Conservation (phyloP, 257 asterid species). For the Nicotiana attenuata region DNA sequence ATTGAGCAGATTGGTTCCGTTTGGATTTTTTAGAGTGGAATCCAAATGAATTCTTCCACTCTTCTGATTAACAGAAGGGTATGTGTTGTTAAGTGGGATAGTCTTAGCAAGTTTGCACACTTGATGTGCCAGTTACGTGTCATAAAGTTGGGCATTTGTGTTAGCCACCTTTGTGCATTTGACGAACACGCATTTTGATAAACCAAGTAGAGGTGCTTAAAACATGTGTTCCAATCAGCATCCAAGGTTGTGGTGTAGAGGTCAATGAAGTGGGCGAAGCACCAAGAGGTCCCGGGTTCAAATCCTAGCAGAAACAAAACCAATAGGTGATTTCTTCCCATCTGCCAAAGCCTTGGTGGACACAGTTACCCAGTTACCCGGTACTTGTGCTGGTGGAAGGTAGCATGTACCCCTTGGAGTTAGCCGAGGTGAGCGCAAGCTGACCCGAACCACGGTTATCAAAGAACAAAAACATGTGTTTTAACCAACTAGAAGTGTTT, state of each 20-base stretch:
- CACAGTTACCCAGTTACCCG: too few species aligned
- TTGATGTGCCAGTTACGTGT: background rate
- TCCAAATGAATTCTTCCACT: background rate
- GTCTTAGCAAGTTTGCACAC: background rate
- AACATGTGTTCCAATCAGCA: background rate
- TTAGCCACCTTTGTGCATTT: background rate
- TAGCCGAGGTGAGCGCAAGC: too few species aligned
- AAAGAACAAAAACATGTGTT: too few species aligned
- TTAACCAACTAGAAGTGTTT: background rate
- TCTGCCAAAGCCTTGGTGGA: too few species aligned
- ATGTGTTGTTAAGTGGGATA: background rate
- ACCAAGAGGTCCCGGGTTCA: too few species aligned
- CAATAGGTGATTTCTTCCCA: too few species aligned
- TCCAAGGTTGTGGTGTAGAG: too few species aligned
- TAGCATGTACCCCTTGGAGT: too few species aligned
- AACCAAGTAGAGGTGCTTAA: background rate
- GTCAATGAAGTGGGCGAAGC: too few species aligned
- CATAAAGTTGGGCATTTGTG: background rate
- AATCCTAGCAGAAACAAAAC: too few species aligned
- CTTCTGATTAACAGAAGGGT: background rate
- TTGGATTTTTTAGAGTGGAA: conserved; percentile 6
- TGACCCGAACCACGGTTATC: too few species aligned
- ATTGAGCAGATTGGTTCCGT: background rate
- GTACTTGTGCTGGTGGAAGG: too few species aligned
- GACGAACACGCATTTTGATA: background rate